phyloP scores from a whole-genome alignment of 352 stramenopile genomes.

The Phytophthora pisi region DNA sequence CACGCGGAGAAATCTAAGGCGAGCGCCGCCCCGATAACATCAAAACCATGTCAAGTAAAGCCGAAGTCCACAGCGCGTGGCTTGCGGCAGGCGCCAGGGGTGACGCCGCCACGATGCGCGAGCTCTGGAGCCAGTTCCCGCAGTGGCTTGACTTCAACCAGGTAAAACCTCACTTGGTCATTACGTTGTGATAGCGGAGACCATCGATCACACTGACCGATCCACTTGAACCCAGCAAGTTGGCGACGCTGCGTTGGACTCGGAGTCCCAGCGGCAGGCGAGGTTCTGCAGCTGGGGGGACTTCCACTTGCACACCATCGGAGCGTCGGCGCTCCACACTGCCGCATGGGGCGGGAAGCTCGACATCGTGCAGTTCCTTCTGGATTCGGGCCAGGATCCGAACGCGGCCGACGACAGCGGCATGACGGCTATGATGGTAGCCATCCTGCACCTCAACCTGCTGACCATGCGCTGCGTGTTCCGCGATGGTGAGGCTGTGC shows the following conservation, averaged over 20 bases:
- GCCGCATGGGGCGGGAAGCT: conserved; percentile 25
- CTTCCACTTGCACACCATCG: conserved; percentile 32
- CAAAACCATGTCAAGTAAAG: not conserved
- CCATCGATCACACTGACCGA: not conserved
- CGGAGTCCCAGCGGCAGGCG: not conserved
- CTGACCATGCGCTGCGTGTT: conserved; percentile 35
- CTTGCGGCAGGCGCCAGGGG: conserved; percentile 15
- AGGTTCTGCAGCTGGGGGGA: conserved; percentile 25
- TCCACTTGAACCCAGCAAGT: conserved; percentile 4
- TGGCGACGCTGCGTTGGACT: conserved; percentile 5
- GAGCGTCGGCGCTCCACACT: conserved; percentile 34
- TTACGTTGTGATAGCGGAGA: not conserved
- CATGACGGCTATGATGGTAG: conserved; percentile 37
- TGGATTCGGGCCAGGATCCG: conserved; percentile 29
- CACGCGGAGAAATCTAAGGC: not conserved
- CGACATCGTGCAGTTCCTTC: conserved; percentile 22
- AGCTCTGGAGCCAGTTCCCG: conserved; percentile 14
- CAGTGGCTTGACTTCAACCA: conserved; percentile 32
- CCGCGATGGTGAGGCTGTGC: conserved; percentile 15
- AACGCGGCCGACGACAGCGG: conserved; percentile 20
- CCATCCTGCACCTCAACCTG: conserved; percentile 32
- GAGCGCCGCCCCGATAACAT: not conserved
- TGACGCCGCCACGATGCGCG: conserved; percentile 22
- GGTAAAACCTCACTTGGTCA: conserved; percentile 21
- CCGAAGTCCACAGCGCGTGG: conserved; percentile 25